Evolutionary conservation across 2,329 filamentous ascomycete genomes (phyloP), one percentile per base, ranked within the genome.

Genomic region (Monosporascus sp.): DNA sequence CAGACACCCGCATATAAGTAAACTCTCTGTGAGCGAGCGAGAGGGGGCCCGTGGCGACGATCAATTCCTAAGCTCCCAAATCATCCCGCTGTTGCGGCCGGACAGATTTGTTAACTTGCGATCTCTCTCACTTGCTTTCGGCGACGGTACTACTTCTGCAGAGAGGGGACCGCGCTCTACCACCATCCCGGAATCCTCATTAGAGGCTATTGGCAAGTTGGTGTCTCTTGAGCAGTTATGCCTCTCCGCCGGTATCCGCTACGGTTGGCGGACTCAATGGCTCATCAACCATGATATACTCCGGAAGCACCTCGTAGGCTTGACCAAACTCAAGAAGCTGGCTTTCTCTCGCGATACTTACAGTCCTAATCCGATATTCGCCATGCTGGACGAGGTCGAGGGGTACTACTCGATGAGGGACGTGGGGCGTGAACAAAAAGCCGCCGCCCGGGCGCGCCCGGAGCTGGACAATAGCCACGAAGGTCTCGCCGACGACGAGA

Each of bases 71-170:
- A 27, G 39, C 24, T 14, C 43, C 5, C 48, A 37, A 14, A 50
- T 55, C 24, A 46, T 52, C 8, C 53, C 53, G 3, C 6, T 55
- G 24, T 48, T 55, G 20, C 47, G 36, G 8, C 25, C 6, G 15
- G 43, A 24, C 9, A 25, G 8, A 2, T 53, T 55, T 24, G 18
- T 18, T 18, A 44, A 35, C 31, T 49, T 55, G 9, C 52, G 36
- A 20, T 53, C 54, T 5, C 54, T 55, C 20, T 53, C 48, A 11
- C 25, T 55, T 20, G 15, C n/a, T 8, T 55, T 35, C 46, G 52
- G 48, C 8, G 22, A 17, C 44, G 38, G 31, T 25, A n/a, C 20
- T 9, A 4, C 2, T n/a, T 22, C 22, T 6, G 38, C 8, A 8
- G 31, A 49, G 46, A 31, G 20, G 27, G 18, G n/a, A 31, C 47